Conservation (phyloP, 352 stramenopile species). For the Globisporangium perplexum region DNA sequence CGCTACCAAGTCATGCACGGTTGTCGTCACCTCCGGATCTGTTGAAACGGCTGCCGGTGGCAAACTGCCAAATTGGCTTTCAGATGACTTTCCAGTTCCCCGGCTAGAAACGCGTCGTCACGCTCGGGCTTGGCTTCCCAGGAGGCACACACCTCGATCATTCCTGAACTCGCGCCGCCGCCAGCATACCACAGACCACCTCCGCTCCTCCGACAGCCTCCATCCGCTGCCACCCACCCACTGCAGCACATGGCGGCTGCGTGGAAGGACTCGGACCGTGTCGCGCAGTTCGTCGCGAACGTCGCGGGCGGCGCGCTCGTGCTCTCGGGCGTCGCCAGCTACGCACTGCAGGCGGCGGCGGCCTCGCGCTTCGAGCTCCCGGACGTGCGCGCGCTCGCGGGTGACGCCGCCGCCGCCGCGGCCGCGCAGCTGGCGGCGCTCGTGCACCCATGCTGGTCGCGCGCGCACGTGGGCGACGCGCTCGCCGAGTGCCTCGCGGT, state of each 20-base stretch:
- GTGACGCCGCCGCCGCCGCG: neutral
- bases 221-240: no score
- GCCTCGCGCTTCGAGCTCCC: conserved; percentile 25
- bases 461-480: conserved; percentile 16
- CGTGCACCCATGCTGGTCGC: conserved; percentile 13
- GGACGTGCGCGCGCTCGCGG: conserved; percentile 9
- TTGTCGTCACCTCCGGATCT: no score
- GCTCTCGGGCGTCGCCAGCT: conserved; percentile 31
- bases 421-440: conserved; percentile 11
- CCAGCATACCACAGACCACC: no score
- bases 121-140: no score
- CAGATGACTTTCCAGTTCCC: no score
- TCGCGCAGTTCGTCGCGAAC: conserved; percentile 61
- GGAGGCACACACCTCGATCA: no score
- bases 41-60: no score
- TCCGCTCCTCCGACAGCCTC: neutral
- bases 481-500: conserved; percentile 30
- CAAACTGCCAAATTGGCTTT: no score
- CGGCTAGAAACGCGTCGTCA: no score
- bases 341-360: conserved; percentile 22
- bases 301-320: conserved; percentile 46
- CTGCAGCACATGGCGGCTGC: neutral
- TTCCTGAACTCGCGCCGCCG: no score
- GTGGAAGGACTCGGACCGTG: conserved; percentile 59
- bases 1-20: no score